A percentile compares a stretch with the other conserved stretches of the same genome.
Evolutionary conservation across 768 basidiomycete species (phyloP).

Genomic region (Lyophyllum semitale): DNA sequence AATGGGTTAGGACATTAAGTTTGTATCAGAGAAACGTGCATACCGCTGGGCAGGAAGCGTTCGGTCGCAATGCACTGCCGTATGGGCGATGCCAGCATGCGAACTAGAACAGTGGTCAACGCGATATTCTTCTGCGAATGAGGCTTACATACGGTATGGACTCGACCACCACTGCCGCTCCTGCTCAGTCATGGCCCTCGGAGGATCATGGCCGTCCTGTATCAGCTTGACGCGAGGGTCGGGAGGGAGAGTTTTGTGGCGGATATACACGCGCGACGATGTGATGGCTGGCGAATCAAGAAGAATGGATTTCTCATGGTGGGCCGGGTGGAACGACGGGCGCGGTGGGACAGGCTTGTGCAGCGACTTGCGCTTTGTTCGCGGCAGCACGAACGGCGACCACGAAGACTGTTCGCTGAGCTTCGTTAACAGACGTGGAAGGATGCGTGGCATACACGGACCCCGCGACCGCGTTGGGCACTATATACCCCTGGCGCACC

Average conservation of each 20-base stretch:
- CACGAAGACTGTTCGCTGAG: constrained; percentile 28
- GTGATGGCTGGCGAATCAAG: constrained; percentile 52
- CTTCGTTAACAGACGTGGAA: constrained; percentile 60
- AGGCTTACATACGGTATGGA: constrained; percentile 63
- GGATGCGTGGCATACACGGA: constrained; percentile 62
- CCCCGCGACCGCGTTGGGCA: no score
- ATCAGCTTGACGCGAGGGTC: constrained; percentile 28
- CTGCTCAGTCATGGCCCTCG: constrained; percentile 59
- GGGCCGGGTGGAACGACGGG: constrained; percentile 47
- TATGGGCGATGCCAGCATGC: constrained; percentile 70
- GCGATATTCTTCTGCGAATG: constrained; percentile 16
- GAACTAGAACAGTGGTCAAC: constrained; percentile 42
- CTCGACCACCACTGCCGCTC: constrained; percentile 73
- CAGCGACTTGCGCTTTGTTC: constrained; percentile 29
- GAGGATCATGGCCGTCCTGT: constrained; percentile 32
- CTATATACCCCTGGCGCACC: no score
- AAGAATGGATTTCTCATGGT: constrained; percentile 60
- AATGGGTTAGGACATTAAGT: background rate
- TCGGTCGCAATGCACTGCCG: constrained; percentile 54
- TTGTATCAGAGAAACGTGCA: constrained; percentile 9
- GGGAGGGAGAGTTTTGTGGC: constrained; percentile 63
- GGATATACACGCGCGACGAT: constrained; percentile 45
- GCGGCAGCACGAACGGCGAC: constrained; percentile 24
- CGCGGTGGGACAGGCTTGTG: constrained; percentile 32
- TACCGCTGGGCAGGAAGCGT: constrained; percentile 60